Percentiles rank a stretch among this genome's conserved stretches.
These are phyloP conservation scores for Starmerella sp. DNA, from an alignment of 805 yeast species.

Conservation along the genomic window DNA sequence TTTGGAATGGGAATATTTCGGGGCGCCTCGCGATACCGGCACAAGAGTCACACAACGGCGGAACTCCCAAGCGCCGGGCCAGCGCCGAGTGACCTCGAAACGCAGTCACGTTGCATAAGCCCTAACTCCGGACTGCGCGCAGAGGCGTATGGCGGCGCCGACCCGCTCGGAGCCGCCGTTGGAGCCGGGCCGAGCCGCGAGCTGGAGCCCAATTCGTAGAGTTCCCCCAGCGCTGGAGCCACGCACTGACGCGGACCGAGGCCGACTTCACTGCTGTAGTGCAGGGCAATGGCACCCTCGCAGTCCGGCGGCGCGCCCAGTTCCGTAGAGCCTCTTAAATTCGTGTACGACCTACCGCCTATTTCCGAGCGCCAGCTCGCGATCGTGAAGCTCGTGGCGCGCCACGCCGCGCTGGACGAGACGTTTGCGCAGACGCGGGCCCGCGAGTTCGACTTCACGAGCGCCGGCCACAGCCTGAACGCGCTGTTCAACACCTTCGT, in stretches of 20 bases:
- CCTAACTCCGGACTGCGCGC: neutral
- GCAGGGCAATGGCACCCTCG: neutral
- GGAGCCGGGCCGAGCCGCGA: too few relatives aligned
- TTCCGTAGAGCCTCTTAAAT: constrained; percentile 6
- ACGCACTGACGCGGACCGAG: too few relatives aligned
- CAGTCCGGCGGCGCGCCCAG: neutral
- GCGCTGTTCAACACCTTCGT: constrained; percentile 39
- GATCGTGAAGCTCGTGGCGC: constrained; percentile 61
- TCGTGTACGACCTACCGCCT: constrained; percentile 23
- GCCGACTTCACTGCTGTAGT: neutral
- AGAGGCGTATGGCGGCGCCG: too few relatives aligned
- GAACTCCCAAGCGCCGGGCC: neutral
- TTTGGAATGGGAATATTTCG: neutral
- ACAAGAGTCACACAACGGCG: constrained; percentile 1
- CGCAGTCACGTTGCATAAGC: neutral
- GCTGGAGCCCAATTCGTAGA: too few relatives aligned
- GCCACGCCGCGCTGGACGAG: constrained; percentile 54
- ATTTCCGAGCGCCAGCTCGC: constrained; percentile 56
- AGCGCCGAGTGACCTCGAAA: neutral
- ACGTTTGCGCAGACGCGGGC: constrained; percentile 27
- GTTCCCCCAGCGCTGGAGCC: too few relatives aligned
- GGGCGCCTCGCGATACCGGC: neutral
- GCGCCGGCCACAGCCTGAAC: constrained; percentile 50
- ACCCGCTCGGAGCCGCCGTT: too few relatives aligned
- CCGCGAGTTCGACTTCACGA: constrained; percentile 58